Conservation (phyloP, 78 protist species). For the Dictyostelium citrinum region DNA sequence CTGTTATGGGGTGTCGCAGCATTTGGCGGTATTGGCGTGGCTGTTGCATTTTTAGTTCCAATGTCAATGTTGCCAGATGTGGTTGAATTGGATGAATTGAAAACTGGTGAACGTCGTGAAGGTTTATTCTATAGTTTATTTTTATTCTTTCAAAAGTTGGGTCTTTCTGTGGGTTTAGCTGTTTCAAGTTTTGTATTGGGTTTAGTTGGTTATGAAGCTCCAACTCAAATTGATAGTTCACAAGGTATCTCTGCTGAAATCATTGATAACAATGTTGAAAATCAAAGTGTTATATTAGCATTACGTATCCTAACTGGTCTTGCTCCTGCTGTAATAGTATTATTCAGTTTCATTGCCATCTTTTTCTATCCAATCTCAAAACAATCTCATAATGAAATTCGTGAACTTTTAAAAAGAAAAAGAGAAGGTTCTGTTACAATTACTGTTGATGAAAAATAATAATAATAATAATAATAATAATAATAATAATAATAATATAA, state of each 20-base stretch:
- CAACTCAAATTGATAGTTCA: neutral
- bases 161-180: constrained; percentile 64
- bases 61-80: constrained; percentile 80
- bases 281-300: neutral
- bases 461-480: neutral
- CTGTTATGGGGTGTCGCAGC: constrained; percentile 53
- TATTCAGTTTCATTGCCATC: constrained; percentile 64
- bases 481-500: neutral
- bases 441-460: constrained; percentile 18
- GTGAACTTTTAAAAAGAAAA: constrained; percentile 55
- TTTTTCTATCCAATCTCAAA: constrained; percentile 78
- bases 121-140: constrained; percentile 74
- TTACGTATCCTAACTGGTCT: constrained; percentile 36
- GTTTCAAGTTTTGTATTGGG: constrained; percentile 38
- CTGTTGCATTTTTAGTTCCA: constrained; percentile 64
- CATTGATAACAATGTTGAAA: constrained; percentile 52
- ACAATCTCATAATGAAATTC: constrained; percentile 37
- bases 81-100: constrained; percentile 71
- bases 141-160: constrained; percentile 74
- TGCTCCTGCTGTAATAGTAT: constrained; percentile 40
- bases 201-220: constrained; percentile 58
- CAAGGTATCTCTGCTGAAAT: constrained; percentile 42
- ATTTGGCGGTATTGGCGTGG: constrained; percentile 60
- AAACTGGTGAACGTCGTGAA: constrained; percentile 80
- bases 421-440: constrained; percentile 53